Evolutionary conservation across 1,139 yeast species (phyloP).

Genomic region (Lizanozyma gosingica): DNA sequence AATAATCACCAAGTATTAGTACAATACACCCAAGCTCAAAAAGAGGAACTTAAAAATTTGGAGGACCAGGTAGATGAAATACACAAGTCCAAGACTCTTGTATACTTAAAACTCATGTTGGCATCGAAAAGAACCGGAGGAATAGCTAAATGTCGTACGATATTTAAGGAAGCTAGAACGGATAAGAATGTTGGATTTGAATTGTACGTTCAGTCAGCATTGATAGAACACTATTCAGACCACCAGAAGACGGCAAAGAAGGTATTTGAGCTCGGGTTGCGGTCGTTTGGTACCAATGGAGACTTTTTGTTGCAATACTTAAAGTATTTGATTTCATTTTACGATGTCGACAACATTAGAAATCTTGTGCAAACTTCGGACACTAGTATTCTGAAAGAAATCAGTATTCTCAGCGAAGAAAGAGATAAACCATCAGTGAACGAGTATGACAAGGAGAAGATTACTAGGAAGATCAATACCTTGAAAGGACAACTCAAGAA

Average conservation of each 20-base stretch:
- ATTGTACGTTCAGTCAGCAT: slow-evolving; percentile 73
- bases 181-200: slow-evolving; percentile 56
- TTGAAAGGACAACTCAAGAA: slow-evolving; percentile 19
- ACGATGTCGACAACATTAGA: slow-evolving; percentile 76
- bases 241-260: slow-evolving; percentile 63
- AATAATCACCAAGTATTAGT: neutral
- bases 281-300: slow-evolving; percentile 47
- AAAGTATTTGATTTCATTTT: slow-evolving; percentile 59
- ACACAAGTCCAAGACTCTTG: slow-evolving; percentile 35
- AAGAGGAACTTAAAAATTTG: slow-evolving; percentile 15
- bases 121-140: slow-evolving; percentile 55
- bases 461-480: slow-evolving; percentile 13
- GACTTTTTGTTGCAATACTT: slow-evolving; percentile 62
- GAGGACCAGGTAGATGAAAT: slow-evolving; percentile 14
- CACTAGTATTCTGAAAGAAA: slow-evolving; percentile 29
- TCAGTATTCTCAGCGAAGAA: slow-evolving; percentile 12
- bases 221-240: slow-evolving; percentile 66
- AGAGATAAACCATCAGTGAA: slow-evolving; percentile 12
- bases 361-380: slow-evolving; percentile 63
- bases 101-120: slow-evolving; percentile 51
- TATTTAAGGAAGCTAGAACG: slow-evolving; percentile 52
- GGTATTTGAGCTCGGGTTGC: slow-evolving; percentile 75
- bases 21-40: slow-evolving; percentile 12
- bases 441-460: slow-evolving; percentile 11
- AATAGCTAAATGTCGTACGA: slow-evolving; percentile 62